Evolutionary conservation across 2,329 filamentous ascomycete genomes (phyloP).

Genomic region (Nemania abortiva): DNA sequence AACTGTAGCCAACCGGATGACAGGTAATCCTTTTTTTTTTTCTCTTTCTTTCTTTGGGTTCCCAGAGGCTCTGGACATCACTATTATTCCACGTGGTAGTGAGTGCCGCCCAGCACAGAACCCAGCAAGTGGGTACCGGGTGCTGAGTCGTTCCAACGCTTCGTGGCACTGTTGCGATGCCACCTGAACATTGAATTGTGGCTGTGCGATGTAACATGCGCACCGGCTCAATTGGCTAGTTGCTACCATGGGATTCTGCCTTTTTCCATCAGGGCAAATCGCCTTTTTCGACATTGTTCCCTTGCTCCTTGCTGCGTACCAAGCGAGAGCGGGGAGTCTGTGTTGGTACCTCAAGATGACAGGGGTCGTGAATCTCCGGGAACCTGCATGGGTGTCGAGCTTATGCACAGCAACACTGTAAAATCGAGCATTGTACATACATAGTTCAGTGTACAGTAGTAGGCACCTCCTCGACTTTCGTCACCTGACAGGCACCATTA

Average conservation of each 20-base stretch:
- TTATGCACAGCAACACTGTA: constrained; percentile 1
- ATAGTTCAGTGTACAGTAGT: no score
- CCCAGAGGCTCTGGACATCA: no score
- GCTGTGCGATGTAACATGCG: constrained; percentile 31
- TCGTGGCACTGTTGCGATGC: constrained; percentile 13
- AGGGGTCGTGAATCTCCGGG: constrained; percentile 17
- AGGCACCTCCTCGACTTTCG: background rate
- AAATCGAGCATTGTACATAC: no score
- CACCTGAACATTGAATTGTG: constrained; percentile 22
- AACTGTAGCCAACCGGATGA: constrained; percentile 14
- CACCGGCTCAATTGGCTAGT: background rate
- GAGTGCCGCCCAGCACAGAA: constrained; percentile 7
- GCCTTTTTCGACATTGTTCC: background rate
- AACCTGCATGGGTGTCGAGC: constrained; percentile 18
- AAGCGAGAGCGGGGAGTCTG: background rate
- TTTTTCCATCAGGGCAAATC: constrained; percentile 18
- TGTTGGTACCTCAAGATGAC: background rate
- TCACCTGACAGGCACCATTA: constrained; percentile 15
- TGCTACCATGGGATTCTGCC: constrained; percentile 17
- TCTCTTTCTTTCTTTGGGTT: background rate
- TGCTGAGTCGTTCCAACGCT: background rate
- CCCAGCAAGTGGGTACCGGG: background rate
- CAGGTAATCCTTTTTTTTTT: background rate
- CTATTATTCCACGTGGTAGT: constrained; percentile 31
- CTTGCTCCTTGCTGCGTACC: no score